Percentiles rank a stretch among this genome's conserved stretches.
Conservation (phyloP, 1,284 basidiomycete species). For the Phenoliferia sp. region DNA sequence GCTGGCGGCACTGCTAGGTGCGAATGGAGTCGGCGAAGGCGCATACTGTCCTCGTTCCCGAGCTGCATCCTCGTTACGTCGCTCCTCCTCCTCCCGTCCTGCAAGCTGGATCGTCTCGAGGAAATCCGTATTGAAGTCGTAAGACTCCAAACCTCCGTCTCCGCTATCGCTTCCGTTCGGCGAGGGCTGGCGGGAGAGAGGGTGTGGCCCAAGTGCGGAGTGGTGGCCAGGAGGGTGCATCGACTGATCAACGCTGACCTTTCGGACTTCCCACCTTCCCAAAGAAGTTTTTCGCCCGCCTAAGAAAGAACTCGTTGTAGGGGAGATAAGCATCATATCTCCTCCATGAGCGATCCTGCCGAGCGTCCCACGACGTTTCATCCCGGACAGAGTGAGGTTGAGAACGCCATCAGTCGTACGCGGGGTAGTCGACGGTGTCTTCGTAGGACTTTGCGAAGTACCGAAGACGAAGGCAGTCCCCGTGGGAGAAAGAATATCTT, state of each 20-base stretch:
- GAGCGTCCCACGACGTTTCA: constrained; percentile 1
- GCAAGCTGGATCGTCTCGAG: background rate
- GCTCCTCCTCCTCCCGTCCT: background rate
- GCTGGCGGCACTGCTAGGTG: background rate
- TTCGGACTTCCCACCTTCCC: constrained; percentile 19
- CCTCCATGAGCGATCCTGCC: background rate
- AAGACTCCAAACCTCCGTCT: background rate
- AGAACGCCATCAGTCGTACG: background rate
- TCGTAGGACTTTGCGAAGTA: background rate
- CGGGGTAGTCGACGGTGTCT: background rate
- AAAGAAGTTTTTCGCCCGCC: constrained; percentile 12
- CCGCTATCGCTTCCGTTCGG: too few relatives aligned
- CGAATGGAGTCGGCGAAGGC: background rate
- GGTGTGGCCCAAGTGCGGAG: too few relatives aligned
- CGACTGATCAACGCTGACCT: background rate
- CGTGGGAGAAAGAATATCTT: background rate
- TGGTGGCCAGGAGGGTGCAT: too few relatives aligned
- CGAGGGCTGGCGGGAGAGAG: too few relatives aligned
- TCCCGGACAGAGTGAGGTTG: background rate
- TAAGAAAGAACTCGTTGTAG: background rate
- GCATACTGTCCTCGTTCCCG: background rate
- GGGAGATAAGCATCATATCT: constrained; percentile 7
- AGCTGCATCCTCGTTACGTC: background rate
- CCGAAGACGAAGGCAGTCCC: background rate
- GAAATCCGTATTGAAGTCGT: background rate